Conservation (phyloP, 805 yeast genomes). For the Suhomyces pyralidae region DNA sequence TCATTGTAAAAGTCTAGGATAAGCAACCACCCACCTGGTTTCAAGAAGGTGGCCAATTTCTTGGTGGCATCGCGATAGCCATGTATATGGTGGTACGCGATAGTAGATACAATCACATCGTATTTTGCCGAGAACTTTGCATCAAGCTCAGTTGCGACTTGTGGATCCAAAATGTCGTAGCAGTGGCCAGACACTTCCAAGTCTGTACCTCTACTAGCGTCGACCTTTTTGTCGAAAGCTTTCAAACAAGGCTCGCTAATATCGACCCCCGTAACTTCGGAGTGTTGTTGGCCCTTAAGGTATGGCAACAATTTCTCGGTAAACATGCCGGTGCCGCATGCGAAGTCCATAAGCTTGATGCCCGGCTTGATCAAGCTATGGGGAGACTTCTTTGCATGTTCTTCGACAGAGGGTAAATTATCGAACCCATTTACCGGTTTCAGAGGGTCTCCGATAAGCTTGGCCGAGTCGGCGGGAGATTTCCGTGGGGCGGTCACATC, state of each 20-base stretch:
- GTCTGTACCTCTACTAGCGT: background rate
- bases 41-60: conserved; percentile 31
- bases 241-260: conserved; percentile 25
- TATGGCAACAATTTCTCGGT: conserved; percentile 30
- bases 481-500: conserved; percentile 14
- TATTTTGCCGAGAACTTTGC: conserved; percentile 18
- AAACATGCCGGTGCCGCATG: conserved; percentile 43
- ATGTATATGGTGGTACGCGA: conserved; percentile 40
- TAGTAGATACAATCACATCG: conserved; percentile 35
- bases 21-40: conserved; percentile 31
- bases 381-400: conserved; percentile 8
- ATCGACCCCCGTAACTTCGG: conserved; percentile 35
- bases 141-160: conserved; percentile 9
- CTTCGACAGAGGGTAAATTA: conserved; percentile 11
- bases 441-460: conserved; percentile 13
- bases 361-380: conserved; percentile 18
- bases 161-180: conserved; percentile 25
- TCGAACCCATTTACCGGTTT: conserved; percentile 10
- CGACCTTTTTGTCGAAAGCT: conserved; percentile 10
- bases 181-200: conserved; percentile 9
- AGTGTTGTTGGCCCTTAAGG: conserved; percentile 10
- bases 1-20: conserved; percentile 40
- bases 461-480: conserved; percentile 10
- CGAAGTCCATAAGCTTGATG: conserved; percentile 35
- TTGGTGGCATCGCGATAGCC: conserved; percentile 27